Evolutionary conservation across 352 stramenopile species (phyloP).

Genomic region (Thalassiosira livingstoniorum): DNA sequence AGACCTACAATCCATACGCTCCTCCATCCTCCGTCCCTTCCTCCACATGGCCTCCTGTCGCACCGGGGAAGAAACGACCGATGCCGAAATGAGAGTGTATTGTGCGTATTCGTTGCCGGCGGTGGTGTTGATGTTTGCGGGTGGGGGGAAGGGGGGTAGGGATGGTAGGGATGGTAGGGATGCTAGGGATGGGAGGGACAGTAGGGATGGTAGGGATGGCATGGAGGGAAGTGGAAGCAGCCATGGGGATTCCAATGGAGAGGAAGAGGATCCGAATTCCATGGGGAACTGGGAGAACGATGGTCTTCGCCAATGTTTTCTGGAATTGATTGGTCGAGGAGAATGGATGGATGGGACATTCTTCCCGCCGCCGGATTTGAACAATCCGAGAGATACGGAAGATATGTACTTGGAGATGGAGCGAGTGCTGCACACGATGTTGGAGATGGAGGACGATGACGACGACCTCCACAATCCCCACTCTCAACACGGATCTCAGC

Average conservation of each 20-base stretch:
- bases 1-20: constrained; percentile 68
- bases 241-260: too few relatives aligned
- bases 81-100: constrained; percentile 85
- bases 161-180: too few relatives aligned
- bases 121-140: constrained; percentile 74
- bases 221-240: too few relatives aligned
- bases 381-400: constrained; percentile 2
- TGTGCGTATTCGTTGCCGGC: constrained; percentile 81
- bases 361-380: neutral
- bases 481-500: too few relatives aligned
- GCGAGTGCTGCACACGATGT: too few relatives aligned
- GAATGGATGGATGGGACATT: neutral
- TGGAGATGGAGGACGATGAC: constrained; percentile 1
- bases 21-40: constrained; percentile 69
- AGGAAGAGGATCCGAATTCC: too few relatives aligned
- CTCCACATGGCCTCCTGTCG: constrained; percentile 67
- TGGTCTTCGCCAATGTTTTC: constrained; percentile 70
- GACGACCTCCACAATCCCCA: too few relatives aligned
- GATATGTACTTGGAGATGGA: constrained; percentile 38
- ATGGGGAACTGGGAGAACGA: constrained; percentile 78
- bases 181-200: too few relatives aligned
- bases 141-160: too few relatives aligned
- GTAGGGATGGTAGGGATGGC: too few relatives aligned
- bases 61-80: constrained; percentile 80
- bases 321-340: constrained; percentile 63